Conservation (phyloP, 164 flowering plant species). For the Piper betle region DNA sequence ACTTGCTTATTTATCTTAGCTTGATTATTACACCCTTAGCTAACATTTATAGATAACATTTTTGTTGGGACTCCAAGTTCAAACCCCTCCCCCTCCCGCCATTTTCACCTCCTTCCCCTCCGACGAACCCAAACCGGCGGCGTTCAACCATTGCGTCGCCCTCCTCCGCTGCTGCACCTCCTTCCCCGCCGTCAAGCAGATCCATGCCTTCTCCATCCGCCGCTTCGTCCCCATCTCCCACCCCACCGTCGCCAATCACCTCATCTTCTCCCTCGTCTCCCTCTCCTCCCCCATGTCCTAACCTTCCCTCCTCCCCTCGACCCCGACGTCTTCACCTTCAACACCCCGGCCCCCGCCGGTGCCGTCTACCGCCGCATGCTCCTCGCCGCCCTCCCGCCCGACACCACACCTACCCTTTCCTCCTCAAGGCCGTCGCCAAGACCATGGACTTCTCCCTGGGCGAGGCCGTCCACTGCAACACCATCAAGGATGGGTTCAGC, state of each 20-base stretch:
- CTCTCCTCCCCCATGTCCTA: constrained; percentile 20
- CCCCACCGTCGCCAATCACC: constrained; percentile 20
- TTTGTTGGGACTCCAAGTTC: background rate
- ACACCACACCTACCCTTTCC: constrained; percentile 34
- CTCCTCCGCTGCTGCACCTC: constrained; percentile 10
- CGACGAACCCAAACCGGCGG: background rate
- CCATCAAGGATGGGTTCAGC: constrained; percentile 16
- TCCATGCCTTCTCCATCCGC: constrained; percentile 21
- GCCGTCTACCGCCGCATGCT: constrained; percentile 17
- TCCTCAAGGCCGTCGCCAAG: constrained; percentile 22
- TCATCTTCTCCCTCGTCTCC: constrained; percentile 21
- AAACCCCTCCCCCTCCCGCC: no score
- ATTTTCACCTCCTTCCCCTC: no score
- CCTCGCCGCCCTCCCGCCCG: constrained; percentile 7
- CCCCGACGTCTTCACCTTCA: constrained; percentile 22
- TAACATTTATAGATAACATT: no score
- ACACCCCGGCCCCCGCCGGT: constrained; percentile 18
- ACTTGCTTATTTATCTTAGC: no score
- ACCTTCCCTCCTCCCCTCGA: constrained; percentile 8
- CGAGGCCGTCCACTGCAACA: constrained; percentile 11
- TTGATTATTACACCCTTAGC: no score
- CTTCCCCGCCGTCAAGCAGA: constrained; percentile 13
- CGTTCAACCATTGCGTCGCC: constrained; percentile 14
- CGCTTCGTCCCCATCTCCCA: constrained; percentile 16
- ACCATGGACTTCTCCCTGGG: constrained; percentile 13